Evolutionary conservation across 306 rosid genomes (phyloP).

Genomic region (Quercus mongolica): DNA sequence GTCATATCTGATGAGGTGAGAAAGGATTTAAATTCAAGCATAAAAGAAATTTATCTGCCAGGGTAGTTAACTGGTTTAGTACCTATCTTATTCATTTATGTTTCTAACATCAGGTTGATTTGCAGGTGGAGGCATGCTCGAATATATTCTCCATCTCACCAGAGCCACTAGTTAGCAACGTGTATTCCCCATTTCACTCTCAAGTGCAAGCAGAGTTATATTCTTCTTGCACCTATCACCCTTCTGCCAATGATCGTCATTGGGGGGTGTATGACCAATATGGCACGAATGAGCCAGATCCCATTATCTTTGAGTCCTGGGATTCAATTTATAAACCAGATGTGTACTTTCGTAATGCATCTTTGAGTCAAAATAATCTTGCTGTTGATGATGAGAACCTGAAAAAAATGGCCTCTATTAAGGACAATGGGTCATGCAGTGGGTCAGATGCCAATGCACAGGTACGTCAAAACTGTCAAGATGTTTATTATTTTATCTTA

Average conservation of each 20-base stretch:
- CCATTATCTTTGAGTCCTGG: conserved; percentile 36
- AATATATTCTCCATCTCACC: conserved; percentile 20
- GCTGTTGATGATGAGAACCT: too few relatives aligned
- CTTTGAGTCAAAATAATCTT: conserved; percentile 11
- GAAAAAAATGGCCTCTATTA: too few relatives aligned
- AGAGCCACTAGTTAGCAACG: conserved; percentile 33
- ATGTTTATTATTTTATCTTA: too few relatives aligned
- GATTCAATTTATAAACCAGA: neutral
- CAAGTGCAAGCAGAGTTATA: conserved; percentile 44
- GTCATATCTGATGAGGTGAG: conserved; percentile 35
- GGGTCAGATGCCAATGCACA: too few relatives aligned
- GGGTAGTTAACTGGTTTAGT: neutral
- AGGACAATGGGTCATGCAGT: too few relatives aligned
- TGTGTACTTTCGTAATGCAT: conserved; percentile 20
- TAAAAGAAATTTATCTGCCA: neutral
- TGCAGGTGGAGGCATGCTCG: conserved; percentile 22
- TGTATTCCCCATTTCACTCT: conserved; percentile 48
- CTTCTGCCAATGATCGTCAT: conserved; percentile 19
- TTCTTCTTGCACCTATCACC: conserved; percentile 18
- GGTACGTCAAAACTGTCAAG: too few relatives aligned
- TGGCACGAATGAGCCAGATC: neutral
- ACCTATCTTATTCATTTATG: neutral
- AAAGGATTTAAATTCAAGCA: neutral
- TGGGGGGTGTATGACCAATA: neutral
- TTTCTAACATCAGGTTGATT: conserved; percentile 23